Evolutionary conservation across 345 rosid species (phyloP), one percentile per base, ranked within the genome.

Genomic region (Hypericum perforatum): DNA sequence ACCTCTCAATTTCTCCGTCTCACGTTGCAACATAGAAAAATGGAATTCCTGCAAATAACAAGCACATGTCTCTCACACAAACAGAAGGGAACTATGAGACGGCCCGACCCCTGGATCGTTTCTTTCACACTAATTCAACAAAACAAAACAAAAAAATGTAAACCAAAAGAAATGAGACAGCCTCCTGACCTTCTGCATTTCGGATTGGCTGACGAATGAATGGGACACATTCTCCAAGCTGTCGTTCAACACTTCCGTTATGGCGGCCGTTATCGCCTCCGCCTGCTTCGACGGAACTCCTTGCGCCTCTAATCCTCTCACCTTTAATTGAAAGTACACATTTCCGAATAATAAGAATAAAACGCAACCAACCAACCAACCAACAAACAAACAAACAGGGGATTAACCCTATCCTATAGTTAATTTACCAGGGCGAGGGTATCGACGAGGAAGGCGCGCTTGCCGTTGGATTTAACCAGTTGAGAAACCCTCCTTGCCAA

Each of bases 401-500:
- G 39, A 5, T 11, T 16, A 6, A 54, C n/a, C n/a, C n/a, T n/a
- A n/a, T n/a, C n/a, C n/a, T n/a, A n/a, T n/a, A n/a, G n/a, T n/a
- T n/a, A n/a, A n/a, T n/a, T 61, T 77, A 86, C 97, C 84, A 94
- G 70, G 59, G 86, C 94, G 74, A 89, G 68, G n/a, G 99, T 94
- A 56, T 89, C 92, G 11, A 94, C 97, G 46, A 86, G 95, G 59
- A 84, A 94, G 0, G 92, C 95, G 14, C 92, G 89, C 12, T 79
- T 94, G 8, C 78, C 86, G 22, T 72, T 79, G 41, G 79, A 53
- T 53, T 78, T 79, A 5, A 54, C 80, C 49, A 85, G 88, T 62
- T 88, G 79, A 6, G 91, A 88, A 37, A 81, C 64, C 14, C 57
- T 72, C 11, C 94, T 61, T 61, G 29, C 8, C 7, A 32, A 49